A percentile compares a stretch with the other conserved stretches of the same genome.
Conservation (phyloP, 768 basidiomycete species). For the Russula sp. region DNA sequence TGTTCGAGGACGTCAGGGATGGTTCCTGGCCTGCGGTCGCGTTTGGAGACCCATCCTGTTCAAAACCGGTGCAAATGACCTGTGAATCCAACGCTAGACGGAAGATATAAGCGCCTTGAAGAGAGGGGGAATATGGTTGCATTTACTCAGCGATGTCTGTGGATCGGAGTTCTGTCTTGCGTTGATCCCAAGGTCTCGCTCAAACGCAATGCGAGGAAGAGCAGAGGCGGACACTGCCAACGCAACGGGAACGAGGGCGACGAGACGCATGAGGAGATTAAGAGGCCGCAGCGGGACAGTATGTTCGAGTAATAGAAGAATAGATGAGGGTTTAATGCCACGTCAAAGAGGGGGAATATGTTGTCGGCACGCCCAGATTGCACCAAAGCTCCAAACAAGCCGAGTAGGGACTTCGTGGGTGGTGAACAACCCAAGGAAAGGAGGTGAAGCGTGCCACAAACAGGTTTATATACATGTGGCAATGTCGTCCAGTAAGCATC, state of each 20-base stretch:
- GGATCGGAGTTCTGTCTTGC: background rate
- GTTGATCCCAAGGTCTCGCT: slow-evolving; percentile 1
- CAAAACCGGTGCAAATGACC: slow-evolving; percentile 47
- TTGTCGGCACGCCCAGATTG: no score
- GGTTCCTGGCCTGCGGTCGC: slow-evolving; percentile 45
- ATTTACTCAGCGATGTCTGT: slow-evolving; percentile 21
- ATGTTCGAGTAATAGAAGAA: background rate
- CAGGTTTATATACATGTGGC: no score
- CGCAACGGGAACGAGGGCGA: slow-evolving; percentile 29
- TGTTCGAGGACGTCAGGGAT: slow-evolving; percentile 55
- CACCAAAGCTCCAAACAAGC: no score
- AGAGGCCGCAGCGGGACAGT: no score
- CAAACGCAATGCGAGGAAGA: slow-evolving; percentile 16
- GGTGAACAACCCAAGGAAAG: no score
- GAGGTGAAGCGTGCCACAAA: no score
- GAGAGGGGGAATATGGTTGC: background rate
- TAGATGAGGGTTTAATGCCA: slow-evolving; percentile 5
- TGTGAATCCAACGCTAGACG: slow-evolving; percentile 42
- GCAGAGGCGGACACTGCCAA: slow-evolving; percentile 35
- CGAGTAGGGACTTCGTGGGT: no score
- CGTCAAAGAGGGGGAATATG: slow-evolving; percentile 11
- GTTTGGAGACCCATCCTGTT: slow-evolving; percentile 48
- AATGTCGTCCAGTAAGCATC: no score
- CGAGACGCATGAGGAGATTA: slow-evolving; percentile 8
- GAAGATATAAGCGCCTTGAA: background rate